Evolutionary conservation across 129 eudicot species (phyloP), one percentile per base, ranked within the genome.

Genomic region (Tagetes patula): DNA sequence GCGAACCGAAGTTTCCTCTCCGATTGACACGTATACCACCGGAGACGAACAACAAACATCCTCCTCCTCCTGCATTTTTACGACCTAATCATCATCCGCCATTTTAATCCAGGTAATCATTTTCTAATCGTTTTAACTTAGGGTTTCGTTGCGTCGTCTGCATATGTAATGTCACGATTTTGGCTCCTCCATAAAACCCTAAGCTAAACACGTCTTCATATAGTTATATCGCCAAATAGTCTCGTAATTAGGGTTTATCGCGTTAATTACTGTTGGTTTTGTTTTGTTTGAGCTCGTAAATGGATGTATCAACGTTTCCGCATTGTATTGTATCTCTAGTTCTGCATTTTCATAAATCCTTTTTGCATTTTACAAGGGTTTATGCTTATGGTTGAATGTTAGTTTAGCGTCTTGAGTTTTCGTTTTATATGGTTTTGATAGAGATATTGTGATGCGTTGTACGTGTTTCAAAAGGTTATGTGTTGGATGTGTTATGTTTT

Each of bases 1-100:
- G 71, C 79, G 79, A 75, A 75, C 65, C 79, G 79, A 42, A 32
- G 50, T 75, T 75, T 31, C 49, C 79, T 63, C 65, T 75, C 79
- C 56, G 62, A 6, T 71, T 56, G 31, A 56, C 76, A 52, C 30
- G 10, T 61, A 73, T 73, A 33, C 41, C 79, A 32, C 43, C 66
- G 30, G 41, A 52, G 46, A 75, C 54, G 65, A 74, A 37, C 41
- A 74, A 37, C 53, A 27, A 63, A 27, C n/a, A 31, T 62, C 49
- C 65, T 52, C 66, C 45, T 43, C 40, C 13, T 48, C 71, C 43
- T 63, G 62, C 72, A 6, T 66, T 74, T 49, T 38, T 38, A 27
- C 33, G 61, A 78, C 73, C 82, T 78, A 67, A 47, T 64, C 3
- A 52, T 71, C 36, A 40, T 3, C 65, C 53, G 30, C 20, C 69